Evolutionary conservation across 2,329 filamentous ascomycete genomes (phyloP).

Genomic region (Seiridium unicorne): DNA sequence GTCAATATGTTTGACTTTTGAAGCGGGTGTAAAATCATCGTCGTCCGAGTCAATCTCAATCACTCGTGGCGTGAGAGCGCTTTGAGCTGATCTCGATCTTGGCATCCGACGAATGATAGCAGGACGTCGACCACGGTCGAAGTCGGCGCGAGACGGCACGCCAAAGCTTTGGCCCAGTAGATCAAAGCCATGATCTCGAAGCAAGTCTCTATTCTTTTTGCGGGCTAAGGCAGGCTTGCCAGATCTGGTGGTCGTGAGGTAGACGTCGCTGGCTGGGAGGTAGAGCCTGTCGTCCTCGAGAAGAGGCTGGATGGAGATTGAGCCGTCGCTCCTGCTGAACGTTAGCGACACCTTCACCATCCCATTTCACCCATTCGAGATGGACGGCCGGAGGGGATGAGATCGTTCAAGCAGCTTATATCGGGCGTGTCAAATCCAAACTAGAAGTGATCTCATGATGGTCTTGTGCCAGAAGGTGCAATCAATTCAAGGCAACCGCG

Average conservation of each 20-base stretch:
- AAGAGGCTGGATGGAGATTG: background rate
- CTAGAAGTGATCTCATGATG: background rate
- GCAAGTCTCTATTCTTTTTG: constrained; percentile 19
- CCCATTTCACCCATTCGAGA: too few species aligned
- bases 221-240: constrained; percentile 24
- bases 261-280: constrained; percentile 17
- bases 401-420: too few species aligned
- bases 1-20: background rate
- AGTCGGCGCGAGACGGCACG: constrained; percentile 20
- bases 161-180: constrained; percentile 22
- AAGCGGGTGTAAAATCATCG: background rate
- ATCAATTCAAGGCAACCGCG: background rate
- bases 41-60: background rate
- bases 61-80: background rate
- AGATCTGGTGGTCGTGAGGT: constrained; percentile 20
- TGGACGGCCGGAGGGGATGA: too few species aligned
- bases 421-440: too few species aligned
- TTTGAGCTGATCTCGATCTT: background rate
- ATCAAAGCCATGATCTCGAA: constrained; percentile 23
- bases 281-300: constrained; percentile 13
- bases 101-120: background rate
- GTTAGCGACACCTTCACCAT: constrained; percentile 6
- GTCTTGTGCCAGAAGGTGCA: background rate
- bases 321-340: background rate
- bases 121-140: constrained; percentile 12